Conservation (phyloP, 2,329 filamentous ascomycete genomes). For the Colletotrichum brevisporum region DNA sequence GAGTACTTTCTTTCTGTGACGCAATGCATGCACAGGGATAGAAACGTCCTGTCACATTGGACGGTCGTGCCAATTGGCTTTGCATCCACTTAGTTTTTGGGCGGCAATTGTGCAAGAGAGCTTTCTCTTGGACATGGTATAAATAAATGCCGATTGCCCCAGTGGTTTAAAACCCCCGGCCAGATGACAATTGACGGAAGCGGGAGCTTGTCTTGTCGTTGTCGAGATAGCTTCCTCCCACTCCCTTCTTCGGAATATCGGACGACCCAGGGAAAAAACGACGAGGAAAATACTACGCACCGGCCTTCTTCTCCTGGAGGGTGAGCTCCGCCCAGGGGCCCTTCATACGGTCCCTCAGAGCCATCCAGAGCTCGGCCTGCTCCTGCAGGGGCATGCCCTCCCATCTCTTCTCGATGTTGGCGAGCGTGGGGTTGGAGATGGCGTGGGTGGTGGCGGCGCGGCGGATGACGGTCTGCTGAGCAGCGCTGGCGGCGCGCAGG, state of each 20-base stretch:
- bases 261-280: constrained; percentile 26
- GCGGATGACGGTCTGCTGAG: constrained; percentile 59
- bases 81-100: constrained; percentile 21
- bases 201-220: neutral
- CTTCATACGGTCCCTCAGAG: constrained; percentile 98
- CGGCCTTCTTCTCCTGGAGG: constrained; percentile 97
- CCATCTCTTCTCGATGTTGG: constrained; percentile 99
- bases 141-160: constrained; percentile 3
- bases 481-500: constrained; percentile 49
- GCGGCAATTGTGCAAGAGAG: neutral
- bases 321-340: constrained; percentile 96
- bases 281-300: constrained; percentile 71
- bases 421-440: constrained; percentile 97
- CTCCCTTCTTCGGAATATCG: constrained; percentile 20
- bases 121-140: neutral
- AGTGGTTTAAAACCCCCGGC: neutral
- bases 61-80: constrained; percentile 20
- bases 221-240: constrained; percentile 1
- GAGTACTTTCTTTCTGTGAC: constrained; percentile 22
- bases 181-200: constrained; percentile 13
- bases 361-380: constrained; percentile 99
- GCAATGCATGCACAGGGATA: constrained; percentile 36
- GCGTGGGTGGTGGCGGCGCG: constrained; percentile 82
- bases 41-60: constrained; percentile 16
- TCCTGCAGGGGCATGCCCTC: constrained; percentile 97